phyloP scores from a whole-genome alignment of 2,329 filamentous ascomycete genomes.

The Neonectria ditissima region DNA sequence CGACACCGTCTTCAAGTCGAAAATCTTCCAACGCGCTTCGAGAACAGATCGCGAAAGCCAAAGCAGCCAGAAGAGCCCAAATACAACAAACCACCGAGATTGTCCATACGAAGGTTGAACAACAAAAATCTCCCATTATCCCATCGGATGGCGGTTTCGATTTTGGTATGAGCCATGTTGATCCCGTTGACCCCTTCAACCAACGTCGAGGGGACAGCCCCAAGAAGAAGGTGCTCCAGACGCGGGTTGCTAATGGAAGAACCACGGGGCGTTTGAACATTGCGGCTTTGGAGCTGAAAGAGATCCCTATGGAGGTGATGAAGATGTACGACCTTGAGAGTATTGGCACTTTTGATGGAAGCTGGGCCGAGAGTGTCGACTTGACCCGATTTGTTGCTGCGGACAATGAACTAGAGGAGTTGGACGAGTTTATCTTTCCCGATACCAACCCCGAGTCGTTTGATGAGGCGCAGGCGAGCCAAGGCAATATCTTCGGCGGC shows the following conservation, averaged over 20 bases:
- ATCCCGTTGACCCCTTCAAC: constrained; percentile 78
- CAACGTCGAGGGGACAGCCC: constrained; percentile 68
- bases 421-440: constrained; percentile 83
- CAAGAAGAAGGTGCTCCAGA: constrained; percentile 75
- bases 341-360: constrained; percentile 70
- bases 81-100: constrained; percentile 49
- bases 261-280: constrained; percentile 88
- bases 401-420: constrained; percentile 84
- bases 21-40: constrained; percentile 86
- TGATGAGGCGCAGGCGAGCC: constrained; percentile 73
- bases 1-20: constrained; percentile 46
- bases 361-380: constrained; percentile 94
- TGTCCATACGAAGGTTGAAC: constrained; percentile 11
- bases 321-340: constrained; percentile 89
- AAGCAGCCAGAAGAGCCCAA: constrained; percentile 77
- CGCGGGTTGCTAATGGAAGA: constrained; percentile 78
- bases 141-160: constrained; percentile 58
- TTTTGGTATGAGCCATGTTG: constrained; percentile 65
- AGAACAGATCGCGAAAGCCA: constrained; percentile 93
- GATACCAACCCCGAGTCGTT: constrained; percentile 71
- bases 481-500: constrained; percentile 82
- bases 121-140: constrained; percentile 52
- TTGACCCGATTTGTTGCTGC: constrained; percentile 85
- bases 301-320: constrained; percentile 85
- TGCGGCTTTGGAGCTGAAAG: constrained; percentile 81